Percentiles rank a stretch among this genome's conserved stretches.
Conservation (phyloP, 202 grass and related monocot species). For the Cymbopogon flexuosus region DNA sequence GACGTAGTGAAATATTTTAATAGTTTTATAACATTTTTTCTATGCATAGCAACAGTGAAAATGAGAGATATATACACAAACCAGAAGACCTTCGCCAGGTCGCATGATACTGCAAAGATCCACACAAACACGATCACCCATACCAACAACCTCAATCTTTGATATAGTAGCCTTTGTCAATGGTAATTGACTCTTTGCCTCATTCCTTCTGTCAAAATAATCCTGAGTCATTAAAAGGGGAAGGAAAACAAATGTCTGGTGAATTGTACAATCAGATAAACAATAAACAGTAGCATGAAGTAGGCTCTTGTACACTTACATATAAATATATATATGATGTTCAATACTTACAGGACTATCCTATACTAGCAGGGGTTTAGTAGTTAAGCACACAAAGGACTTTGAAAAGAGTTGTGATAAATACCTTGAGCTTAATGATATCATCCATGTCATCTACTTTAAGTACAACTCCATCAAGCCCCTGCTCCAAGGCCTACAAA, state of each 20-base stretch:
- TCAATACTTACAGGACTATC: not conserved
- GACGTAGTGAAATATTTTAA: not conserved
- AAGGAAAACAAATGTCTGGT: constrained; percentile 21
- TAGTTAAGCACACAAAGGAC: constrained; percentile 1
- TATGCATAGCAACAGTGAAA: not conserved
- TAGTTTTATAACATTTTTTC: not conserved
- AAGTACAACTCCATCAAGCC: constrained; percentile 83
- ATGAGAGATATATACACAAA: constrained; percentile 49
- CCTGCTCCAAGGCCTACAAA: constrained; percentile 86
- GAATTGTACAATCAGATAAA: constrained; percentile 16
- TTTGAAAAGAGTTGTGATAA: not conserved
- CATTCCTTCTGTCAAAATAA: constrained; percentile 93
- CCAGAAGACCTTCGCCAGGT: constrained; percentile 92
- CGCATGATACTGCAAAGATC: constrained; percentile 93
- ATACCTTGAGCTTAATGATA: constrained; percentile 85
- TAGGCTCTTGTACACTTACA: not conserved
- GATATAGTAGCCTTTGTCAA: constrained; percentile 78
- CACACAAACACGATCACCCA: constrained; percentile 94
- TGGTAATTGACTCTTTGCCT: constrained; percentile 45
- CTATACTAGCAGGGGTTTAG: not conserved
- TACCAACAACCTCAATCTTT: constrained; percentile 68
- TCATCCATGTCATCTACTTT: constrained; percentile 73
- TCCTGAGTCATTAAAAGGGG: constrained; percentile 57
- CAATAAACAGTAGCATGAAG: not conserved
- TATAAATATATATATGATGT: not conserved